Evolutionary conservation across 257 asterid species (phyloP).

Genomic region (Penstemon barbatus): DNA sequence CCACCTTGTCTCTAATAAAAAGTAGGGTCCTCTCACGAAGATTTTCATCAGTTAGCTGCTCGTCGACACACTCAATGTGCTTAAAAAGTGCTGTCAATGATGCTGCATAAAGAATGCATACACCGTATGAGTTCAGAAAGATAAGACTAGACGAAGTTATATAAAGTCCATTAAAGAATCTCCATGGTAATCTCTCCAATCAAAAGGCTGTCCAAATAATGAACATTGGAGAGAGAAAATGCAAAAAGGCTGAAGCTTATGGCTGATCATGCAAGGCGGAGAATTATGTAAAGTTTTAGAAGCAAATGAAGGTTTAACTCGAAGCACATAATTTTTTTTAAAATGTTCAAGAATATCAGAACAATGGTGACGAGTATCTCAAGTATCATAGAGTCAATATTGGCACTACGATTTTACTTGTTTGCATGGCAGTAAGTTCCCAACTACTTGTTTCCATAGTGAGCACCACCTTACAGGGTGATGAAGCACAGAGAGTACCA

Average conservation of each 20-base stretch:
- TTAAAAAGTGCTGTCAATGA: slow-evolving; percentile 88
- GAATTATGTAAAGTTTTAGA: background rate
- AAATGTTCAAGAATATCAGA: background rate
- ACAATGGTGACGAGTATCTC: too few species aligned
- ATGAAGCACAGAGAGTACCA: slow-evolving; percentile 26
- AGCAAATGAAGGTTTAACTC: background rate
- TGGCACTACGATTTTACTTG: slow-evolving; percentile 9
- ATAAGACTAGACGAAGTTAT: slow-evolving; percentile 11
- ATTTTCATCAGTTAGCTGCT: slow-evolving; percentile 86
- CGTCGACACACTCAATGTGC: slow-evolving; percentile 90
- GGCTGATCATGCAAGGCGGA: slow-evolving; percentile 12
- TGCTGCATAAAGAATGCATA: slow-evolving; percentile 49
- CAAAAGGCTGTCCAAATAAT: background rate
- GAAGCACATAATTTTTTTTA: background rate
- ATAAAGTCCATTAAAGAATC: slow-evolving; percentile 24
- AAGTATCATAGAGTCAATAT: background rate
- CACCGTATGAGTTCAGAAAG: slow-evolving; percentile 23
- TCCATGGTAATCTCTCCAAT: background rate
- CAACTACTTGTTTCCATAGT: slow-evolving; percentile 22
- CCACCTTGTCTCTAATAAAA: slow-evolving; percentile 85
- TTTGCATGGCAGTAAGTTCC: slow-evolving; percentile 29
- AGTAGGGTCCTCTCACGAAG: slow-evolving; percentile 83
- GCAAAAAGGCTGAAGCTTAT: background rate
- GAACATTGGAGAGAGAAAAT: background rate
- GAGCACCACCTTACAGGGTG: slow-evolving; percentile 14